phyloP scores from a whole-genome alignment of 805 yeast genomes.

The Suhomyces tanzawaensis region DNA sequence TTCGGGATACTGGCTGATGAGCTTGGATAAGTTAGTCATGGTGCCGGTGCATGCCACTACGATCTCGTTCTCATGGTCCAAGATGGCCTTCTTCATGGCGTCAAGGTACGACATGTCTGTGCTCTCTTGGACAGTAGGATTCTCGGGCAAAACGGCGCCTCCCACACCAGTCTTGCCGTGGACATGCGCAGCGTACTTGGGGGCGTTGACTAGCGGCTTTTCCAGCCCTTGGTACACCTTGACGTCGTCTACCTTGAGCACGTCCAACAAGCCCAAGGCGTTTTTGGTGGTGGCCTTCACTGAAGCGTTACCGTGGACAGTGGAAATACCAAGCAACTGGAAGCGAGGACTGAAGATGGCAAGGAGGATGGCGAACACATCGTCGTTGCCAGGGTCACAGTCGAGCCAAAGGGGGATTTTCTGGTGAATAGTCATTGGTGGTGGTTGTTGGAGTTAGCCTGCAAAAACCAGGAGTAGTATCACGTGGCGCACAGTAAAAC shows the following conservation, averaged over 20 bases:
- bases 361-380: conserved; percentile 69
- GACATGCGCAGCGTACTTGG: conserved; percentile 56
- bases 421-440: conserved; percentile 20
- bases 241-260: conserved; percentile 45
- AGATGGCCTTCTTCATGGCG: conserved; percentile 44
- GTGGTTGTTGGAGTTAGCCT: too few species aligned
- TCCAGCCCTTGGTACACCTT: conserved; percentile 68
- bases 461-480: too few species aligned
- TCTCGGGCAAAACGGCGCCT: conserved; percentile 63
- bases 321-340: conserved; percentile 64
- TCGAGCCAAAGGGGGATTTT: conserved; percentile 75
- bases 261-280: conserved; percentile 64
- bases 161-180: conserved; percentile 79
- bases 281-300: conserved; percentile 65
- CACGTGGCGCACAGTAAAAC: too few species aligned
- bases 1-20: conserved; percentile 57
- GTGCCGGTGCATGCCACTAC: conserved; percentile 76
- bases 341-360: conserved; percentile 59
- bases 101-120: conserved; percentile 28
- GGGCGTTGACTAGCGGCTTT: conserved; percentile 51
- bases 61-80: conserved; percentile 45
- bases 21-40: conserved; percentile 63
- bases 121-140: conserved; percentile 30
- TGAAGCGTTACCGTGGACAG: conserved; percentile 72
- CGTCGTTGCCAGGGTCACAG: conserved; percentile 93